These are phyloP conservation scores for Lodderomyces pseudojiufengensis DNA, from an alignment of 1,139 yeast species.

Conservation along the genomic window DNA sequence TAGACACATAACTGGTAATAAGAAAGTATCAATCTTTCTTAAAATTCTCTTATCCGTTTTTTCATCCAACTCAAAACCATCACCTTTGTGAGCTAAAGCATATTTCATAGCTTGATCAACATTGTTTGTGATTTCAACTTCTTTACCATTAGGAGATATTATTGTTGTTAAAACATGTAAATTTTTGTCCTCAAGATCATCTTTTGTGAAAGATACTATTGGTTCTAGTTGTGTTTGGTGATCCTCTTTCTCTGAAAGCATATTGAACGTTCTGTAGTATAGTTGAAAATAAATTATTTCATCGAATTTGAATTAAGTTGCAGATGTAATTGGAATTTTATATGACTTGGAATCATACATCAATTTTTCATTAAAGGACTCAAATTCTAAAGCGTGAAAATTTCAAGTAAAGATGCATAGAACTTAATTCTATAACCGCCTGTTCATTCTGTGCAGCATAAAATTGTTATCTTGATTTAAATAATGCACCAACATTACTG, in stretches of 20 bases:
- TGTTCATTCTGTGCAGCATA: too few species aligned
- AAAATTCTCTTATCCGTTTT: constrained; percentile 17
- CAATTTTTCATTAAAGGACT: too few species aligned
- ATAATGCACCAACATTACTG: too few species aligned
- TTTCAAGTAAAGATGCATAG: too few species aligned
- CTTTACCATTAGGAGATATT: constrained; percentile 28
- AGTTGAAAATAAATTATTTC: too few species aligned
- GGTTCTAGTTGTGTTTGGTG: constrained; percentile 3
- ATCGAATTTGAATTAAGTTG: too few species aligned
- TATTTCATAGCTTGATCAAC: constrained; percentile 34
- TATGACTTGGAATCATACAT: too few species aligned
- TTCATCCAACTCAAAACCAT: constrained; percentile 17
- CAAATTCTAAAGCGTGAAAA: too few species aligned
- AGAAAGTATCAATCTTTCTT: constrained; percentile 49
- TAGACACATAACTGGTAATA: constrained; percentile 54
- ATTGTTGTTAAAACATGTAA: constrained; percentile 21
- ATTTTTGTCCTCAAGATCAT: constrained; percentile 7
- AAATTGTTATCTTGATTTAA: too few species aligned
- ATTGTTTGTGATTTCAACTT: constrained; percentile 27
- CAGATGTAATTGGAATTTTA: too few species aligned
- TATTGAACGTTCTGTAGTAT: too few species aligned
- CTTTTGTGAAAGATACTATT: constrained; percentile 8
- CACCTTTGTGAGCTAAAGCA: constrained; percentile 19
- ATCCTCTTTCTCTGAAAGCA: not conserved
- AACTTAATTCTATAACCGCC: too few species aligned